Evolutionary conservation across 2,329 filamentous ascomycete genomes (phyloP), one percentile per base, ranked within the genome.

Genomic region (Podosphaera fusca): DNA sequence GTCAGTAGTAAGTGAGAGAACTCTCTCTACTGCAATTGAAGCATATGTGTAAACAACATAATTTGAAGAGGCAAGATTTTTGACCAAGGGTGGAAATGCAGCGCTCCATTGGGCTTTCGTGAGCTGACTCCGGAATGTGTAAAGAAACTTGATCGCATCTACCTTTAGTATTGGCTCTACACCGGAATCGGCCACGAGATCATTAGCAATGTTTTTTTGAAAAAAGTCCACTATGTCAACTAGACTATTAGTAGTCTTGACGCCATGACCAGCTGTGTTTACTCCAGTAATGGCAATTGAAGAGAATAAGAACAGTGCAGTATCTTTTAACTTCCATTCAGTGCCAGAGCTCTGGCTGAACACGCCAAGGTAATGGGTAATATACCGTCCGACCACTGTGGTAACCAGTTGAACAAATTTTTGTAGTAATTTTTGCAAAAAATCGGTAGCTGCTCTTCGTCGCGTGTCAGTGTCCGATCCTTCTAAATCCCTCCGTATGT

Each of bases 41-140:
- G 92, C 88, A 67, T 98, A 98, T 0, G 89, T 95, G 72, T 98
- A 95, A 46, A 96, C 88, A 58, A 96, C 92, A 65, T 95, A 96
- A 69, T 95, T 92, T 30, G 81, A 76, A 2, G 88, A 94, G 60
- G 81, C 87, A 62, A 98, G 75, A 67, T 95, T 94, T 67, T 92
- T 87, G 56, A 96, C 88, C 47, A 98, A 76, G 21, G 94, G 81
- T 10, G 87, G 84, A 66, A 98, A 87, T 1, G 89, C 89, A 58
- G 83, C 81, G 64, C 85, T 84, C 88, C 92, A 96, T 69, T 95
- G 86, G 38, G 89, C 82, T 68, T 87, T 87, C 21, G 87, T 90
- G 60, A 98, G 77, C 67, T 95, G 88, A 68, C 88, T 95, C 65
- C 92, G 84, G 80, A 98, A 98, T 50, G 85, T 87, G 74, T 98